Conservation (phyloP, 306 rosid genomes). For the Acacia acuminata region DNA sequence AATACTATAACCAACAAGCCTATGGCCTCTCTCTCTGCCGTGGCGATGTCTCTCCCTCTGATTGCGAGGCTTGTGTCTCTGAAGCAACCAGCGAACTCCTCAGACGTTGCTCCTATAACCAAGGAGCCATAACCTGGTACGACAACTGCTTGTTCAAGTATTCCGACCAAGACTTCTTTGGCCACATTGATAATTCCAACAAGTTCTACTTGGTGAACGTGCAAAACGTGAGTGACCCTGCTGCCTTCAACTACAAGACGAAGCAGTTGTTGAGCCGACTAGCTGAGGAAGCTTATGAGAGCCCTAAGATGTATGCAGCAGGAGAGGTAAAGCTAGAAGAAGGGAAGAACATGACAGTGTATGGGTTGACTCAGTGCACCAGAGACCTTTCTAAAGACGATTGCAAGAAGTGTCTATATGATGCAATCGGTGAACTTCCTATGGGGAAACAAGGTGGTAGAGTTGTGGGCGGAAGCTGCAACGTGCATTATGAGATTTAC, state of each 20-base stretch:
- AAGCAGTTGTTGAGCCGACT: constrained; percentile 31
- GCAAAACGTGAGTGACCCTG: constrained; percentile 30
- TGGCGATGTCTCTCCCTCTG: constrained; percentile 34
- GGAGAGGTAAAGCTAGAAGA: constrained; percentile 34
- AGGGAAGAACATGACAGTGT: constrained; percentile 7
- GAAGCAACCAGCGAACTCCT: constrained; percentile 31
- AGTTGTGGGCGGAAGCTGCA: constrained; percentile 52
- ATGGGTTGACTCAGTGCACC: constrained; percentile 50
- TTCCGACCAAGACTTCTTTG: constrained; percentile 37
- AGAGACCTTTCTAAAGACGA: constrained; percentile 43
- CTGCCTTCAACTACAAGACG: constrained; percentile 16
- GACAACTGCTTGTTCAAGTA: constrained; percentile 43
- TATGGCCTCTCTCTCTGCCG: constrained; percentile 47
- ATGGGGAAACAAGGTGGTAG: constrained; percentile 51
- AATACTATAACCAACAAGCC: not conserved
- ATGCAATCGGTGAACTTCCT: constrained; percentile 38
- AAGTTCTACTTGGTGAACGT: constrained; percentile 16
- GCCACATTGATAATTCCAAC: constrained; percentile 33
- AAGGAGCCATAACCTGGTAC: constrained; percentile 38
- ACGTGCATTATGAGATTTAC: constrained; percentile 46
- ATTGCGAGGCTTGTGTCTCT: constrained; percentile 40
- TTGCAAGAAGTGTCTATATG: constrained; percentile 46
- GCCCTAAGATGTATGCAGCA: constrained; percentile 28
- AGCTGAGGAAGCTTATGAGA: constrained; percentile 9
- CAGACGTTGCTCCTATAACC: constrained; percentile 28